Evolutionary conservation across 139 green algal species (phyloP).

Genomic region (Micromonas commoda): DNA sequence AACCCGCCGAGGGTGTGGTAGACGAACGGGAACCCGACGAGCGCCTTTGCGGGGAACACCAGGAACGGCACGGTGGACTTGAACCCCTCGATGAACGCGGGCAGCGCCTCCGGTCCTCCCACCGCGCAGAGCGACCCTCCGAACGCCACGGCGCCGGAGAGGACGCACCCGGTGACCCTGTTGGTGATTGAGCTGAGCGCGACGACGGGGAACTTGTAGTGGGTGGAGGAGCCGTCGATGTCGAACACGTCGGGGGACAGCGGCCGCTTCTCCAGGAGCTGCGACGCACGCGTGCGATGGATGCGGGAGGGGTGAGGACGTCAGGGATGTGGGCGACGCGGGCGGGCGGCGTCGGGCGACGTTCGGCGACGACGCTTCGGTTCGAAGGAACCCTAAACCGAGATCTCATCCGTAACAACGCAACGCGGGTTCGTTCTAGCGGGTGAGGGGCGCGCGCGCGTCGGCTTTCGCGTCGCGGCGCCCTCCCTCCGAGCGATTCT

Average conservation of each 20-base stretch:
- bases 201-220: conserved; percentile 86
- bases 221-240: conserved; percentile 56
- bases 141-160: conserved; percentile 49
- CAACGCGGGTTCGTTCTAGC: too few relatives aligned
- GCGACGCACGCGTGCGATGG: too few relatives aligned
- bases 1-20: conserved; percentile 76
- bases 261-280: conserved; percentile 77
- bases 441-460: too few relatives aligned
- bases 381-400: too few relatives aligned
- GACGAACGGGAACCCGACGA: conserved; percentile 70
- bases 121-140: conserved; percentile 50
- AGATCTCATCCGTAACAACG: too few relatives aligned
- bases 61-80: conserved; percentile 52
- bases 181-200: conserved; percentile 84
- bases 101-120: conserved; percentile 64
- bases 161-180: conserved; percentile 63
- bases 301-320: too few relatives aligned
- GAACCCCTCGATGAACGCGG: conserved; percentile 48
- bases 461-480: too few relatives aligned
- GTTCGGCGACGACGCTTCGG: background rate
- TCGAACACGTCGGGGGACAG: conserved; percentile 87
- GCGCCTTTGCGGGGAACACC: conserved; percentile 62
- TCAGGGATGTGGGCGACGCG: background rate
- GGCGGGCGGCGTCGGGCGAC: background rate
- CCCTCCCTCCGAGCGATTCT: too few relatives aligned